phyloP scores from a whole-genome alignment of 2,329 filamentous ascomycete species.

The Colletotrichum magnum region DNA sequence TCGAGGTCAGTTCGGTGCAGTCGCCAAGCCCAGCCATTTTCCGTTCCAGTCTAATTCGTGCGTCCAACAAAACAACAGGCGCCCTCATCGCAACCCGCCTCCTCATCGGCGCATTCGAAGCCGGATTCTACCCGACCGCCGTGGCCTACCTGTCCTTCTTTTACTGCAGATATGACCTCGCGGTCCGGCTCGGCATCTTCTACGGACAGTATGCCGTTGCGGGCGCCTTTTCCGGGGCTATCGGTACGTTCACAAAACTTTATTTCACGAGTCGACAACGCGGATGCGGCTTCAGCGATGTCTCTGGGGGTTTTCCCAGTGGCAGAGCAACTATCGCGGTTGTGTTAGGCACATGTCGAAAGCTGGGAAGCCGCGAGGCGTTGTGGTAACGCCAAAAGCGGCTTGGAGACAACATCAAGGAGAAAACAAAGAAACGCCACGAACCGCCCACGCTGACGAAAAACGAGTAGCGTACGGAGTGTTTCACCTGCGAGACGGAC shows the following conservation, averaged over 20 bases:
- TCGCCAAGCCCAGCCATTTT: slow-evolving; percentile 3
- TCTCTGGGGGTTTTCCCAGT: background rate
- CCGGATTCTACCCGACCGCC: slow-evolving; percentile 72
- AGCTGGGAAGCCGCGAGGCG: background rate
- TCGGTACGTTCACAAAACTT: slow-evolving; percentile 47
- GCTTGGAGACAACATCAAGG: background rate
- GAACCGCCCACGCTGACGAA: background rate
- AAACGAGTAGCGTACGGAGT: slow-evolving; percentile 51
- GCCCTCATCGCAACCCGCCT: slow-evolving; percentile 44
- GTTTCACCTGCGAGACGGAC: slow-evolving; percentile 53
- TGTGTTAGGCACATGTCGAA: background rate
- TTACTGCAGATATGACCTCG: slow-evolving; percentile 71
- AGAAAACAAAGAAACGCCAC: background rate
- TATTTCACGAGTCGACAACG: background rate
- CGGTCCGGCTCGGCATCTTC: slow-evolving; percentile 66
- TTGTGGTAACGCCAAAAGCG: background rate
- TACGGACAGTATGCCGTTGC: slow-evolving; percentile 71
- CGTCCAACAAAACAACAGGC: slow-evolving; percentile 26
- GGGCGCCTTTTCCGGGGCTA: slow-evolving; percentile 68
- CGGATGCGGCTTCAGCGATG: background rate
- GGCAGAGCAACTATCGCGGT: too few relatives aligned
- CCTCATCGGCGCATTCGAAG: slow-evolving; percentile 49
- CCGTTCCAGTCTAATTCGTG: background rate
- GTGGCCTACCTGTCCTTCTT: slow-evolving; percentile 72
- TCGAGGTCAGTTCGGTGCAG: slow-evolving; percentile 40